Percentiles rank a stretch among this genome's conserved stretches.
phyloP scores from a whole-genome alignment of 805 yeast genomes.

The Middelhovenomyces tepae region DNA sequence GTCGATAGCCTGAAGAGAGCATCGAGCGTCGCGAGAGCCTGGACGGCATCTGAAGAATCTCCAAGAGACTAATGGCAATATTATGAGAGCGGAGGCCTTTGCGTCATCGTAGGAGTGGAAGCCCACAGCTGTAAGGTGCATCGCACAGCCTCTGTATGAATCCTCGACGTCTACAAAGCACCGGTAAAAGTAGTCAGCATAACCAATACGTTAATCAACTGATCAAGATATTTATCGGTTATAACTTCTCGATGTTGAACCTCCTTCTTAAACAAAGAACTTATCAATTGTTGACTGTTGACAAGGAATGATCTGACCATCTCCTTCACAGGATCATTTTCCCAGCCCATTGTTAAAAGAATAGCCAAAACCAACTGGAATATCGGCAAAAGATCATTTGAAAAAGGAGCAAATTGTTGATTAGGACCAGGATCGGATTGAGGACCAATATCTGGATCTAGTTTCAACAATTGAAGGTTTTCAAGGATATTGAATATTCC shows the following conservation, averaged over 20 bases:
- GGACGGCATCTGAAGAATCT: no score
- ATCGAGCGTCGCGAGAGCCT: no score
- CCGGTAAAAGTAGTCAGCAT: constrained; percentile 43
- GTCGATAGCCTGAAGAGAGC: no score
- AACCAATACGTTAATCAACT: constrained; percentile 48
- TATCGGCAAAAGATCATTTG: constrained; percentile 62
- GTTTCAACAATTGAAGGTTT: constrained; percentile 44
- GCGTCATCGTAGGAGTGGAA: no score
- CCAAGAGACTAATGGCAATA: no score
- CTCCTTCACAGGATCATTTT: constrained; percentile 48
- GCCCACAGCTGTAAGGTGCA: no score
- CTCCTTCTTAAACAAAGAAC: constrained; percentile 57
- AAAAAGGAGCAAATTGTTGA: constrained; percentile 20
- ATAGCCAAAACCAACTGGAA: constrained; percentile 65
- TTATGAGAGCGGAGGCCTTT: no score
- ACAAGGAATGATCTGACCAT: constrained; percentile 45
- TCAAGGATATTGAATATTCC: constrained; percentile 59
- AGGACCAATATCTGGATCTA: constrained; percentile 74
- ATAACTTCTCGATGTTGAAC: constrained; percentile 18
- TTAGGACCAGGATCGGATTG: constrained; percentile 14
- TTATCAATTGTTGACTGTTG: constrained; percentile 45
- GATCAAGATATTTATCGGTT: constrained; percentile 32
- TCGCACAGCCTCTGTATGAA: no score
- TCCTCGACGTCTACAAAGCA: constrained; percentile 1
- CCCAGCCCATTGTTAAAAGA: constrained; percentile 67